Conservation (phyloP, 805 yeast genomes). For the Saccharomyces paradoxus region DNA sequence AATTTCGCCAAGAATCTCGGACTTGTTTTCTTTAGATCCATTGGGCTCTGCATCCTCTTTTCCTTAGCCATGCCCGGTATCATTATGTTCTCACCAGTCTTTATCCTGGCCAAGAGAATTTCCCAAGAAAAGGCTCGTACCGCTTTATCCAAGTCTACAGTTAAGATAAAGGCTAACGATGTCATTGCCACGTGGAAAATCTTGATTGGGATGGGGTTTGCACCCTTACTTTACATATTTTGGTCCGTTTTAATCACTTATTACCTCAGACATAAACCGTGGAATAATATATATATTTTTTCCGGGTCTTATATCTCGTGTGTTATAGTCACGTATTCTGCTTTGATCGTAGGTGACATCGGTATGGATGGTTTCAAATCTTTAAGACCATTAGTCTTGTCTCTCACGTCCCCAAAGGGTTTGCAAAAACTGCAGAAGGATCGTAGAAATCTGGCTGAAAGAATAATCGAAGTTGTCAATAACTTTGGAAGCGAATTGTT, state of each 20-base stretch:
- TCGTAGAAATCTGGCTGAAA: conserved; percentile 54
- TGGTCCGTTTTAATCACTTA: conserved; percentile 59
- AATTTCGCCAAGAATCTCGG: conserved; percentile 43
- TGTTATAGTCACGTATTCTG: conserved; percentile 75
- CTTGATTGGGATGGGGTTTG: conserved; percentile 76
- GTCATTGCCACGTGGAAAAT: conserved; percentile 98
- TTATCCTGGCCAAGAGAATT: conserved; percentile 64
- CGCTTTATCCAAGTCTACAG: conserved; percentile 81
- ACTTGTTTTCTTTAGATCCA: conserved; percentile 48
- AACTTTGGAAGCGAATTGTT: conserved; percentile 75
- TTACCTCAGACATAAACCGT: conserved; percentile 26
- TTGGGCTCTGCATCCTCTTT: conserved; percentile 48
- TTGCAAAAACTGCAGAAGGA: conserved; percentile 50
- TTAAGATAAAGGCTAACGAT: conserved; percentile 85
- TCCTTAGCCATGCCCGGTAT: conserved; percentile 81
- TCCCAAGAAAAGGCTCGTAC: conserved; percentile 63
- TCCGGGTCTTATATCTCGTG: conserved; percentile 54
- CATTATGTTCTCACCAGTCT: conserved; percentile 79
- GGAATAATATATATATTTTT: conserved; percentile 35
- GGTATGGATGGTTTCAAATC: conserved; percentile 86
- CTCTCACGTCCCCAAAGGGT: conserved; percentile 50
- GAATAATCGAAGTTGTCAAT: conserved; percentile 74
- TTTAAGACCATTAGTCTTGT: conserved; percentile 67
- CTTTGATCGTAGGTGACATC: conserved; percentile 82
- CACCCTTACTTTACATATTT: conserved; percentile 75